phyloP scores from a whole-genome alignment of 2,329 filamentous ascomycete species.

The Trichophyton simii region DNA sequence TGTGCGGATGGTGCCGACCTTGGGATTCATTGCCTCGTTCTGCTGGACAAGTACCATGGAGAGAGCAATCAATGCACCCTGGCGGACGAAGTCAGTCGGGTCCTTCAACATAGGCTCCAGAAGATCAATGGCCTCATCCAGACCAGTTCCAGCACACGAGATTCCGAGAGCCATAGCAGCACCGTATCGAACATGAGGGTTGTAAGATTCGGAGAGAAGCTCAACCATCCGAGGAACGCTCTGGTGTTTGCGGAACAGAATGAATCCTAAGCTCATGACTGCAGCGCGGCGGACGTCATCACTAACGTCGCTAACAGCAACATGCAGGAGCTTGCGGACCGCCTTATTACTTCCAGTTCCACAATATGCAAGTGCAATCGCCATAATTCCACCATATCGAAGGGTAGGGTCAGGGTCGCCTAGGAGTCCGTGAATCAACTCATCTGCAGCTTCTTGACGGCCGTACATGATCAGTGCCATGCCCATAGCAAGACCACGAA shows the following conservation, averaged over 20 bases:
- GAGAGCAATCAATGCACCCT: conserved; percentile 85
- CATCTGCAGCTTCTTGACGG: conserved; percentile 85
- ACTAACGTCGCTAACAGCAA: conserved; percentile 94
- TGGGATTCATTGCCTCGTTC: conserved; percentile 97
- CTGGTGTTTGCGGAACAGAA: conserved; percentile 92
- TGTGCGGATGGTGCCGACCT: conserved; percentile 82
- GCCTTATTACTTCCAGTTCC: conserved; percentile 98
- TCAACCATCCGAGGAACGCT: conserved; percentile 98
- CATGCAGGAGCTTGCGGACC: conserved; percentile 85
- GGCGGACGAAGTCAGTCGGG: conserved; percentile 93
- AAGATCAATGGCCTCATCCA: conserved; percentile 91
- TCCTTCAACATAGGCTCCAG: conserved; percentile 99
- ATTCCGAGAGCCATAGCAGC: conserved; percentile 98
- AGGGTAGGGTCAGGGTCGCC: conserved; percentile 88
- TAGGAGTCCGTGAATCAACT: conserved; percentile 83
- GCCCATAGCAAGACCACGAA: conserved; percentile 84
- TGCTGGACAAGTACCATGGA: conserved; percentile 99
- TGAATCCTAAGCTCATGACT: conserved; percentile 96
- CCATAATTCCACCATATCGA: conserved; percentile 95
- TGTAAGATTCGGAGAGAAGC: conserved; percentile 94
- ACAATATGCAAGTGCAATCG: conserved; percentile 94
- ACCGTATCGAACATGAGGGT: conserved; percentile 94
- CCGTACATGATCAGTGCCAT: conserved; percentile 99
- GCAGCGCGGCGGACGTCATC: conserved; percentile 93
- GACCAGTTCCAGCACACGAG: conserved; percentile 87